These are phyloP conservation scores for Geranium rotundifolium DNA, from an alignment of 345 rosid species.

Conservation along the genomic window DNA sequence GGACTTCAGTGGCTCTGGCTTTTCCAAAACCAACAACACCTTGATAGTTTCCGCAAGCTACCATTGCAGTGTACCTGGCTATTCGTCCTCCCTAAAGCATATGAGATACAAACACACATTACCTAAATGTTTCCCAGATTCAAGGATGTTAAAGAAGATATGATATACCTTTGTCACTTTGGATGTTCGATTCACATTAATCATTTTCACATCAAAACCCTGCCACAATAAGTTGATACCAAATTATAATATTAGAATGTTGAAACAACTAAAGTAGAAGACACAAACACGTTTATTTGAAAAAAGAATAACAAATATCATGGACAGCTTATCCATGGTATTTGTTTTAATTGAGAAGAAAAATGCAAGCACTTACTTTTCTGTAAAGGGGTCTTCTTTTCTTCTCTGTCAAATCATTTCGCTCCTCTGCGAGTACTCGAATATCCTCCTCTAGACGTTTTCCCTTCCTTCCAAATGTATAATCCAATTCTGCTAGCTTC, in stretches of 20 bases:
- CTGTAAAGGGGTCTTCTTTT: conserved; percentile 71
- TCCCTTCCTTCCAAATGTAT: conserved; percentile 89
- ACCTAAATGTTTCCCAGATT: not conserved
- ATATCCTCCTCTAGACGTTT: conserved; percentile 87
- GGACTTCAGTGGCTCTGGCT: conserved; percentile 71
- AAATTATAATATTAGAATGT: too few relatives aligned
- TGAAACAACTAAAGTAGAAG: too few relatives aligned
- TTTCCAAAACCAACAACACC: conserved; percentile 88
- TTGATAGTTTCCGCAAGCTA: conserved; percentile 86
- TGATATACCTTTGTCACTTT: conserved; percentile 84
- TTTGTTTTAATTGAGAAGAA: conserved; percentile 2
- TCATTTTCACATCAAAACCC: conserved; percentile 86
- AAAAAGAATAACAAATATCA: too few relatives aligned
- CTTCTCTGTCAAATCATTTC: conserved; percentile 83
- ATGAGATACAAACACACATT: conserved; percentile 11
- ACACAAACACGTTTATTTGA: not conserved
- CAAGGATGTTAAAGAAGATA: not conserved
- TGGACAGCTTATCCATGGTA: too few relatives aligned
- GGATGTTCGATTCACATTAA: conserved; percentile 78
- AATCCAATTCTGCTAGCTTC: conserved; percentile 76
- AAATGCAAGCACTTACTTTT: conserved; percentile 34
- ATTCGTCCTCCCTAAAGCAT: conserved; percentile 59
- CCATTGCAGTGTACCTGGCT: conserved; percentile 62
- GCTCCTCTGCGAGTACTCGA: conserved; percentile 81
- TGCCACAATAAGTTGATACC: conserved; percentile 18